Evolutionary conservation across 2,329 filamentous ascomycete species (phyloP), one percentile per base, ranked within the genome.

Genomic region (Trichoderma sp.): DNA sequence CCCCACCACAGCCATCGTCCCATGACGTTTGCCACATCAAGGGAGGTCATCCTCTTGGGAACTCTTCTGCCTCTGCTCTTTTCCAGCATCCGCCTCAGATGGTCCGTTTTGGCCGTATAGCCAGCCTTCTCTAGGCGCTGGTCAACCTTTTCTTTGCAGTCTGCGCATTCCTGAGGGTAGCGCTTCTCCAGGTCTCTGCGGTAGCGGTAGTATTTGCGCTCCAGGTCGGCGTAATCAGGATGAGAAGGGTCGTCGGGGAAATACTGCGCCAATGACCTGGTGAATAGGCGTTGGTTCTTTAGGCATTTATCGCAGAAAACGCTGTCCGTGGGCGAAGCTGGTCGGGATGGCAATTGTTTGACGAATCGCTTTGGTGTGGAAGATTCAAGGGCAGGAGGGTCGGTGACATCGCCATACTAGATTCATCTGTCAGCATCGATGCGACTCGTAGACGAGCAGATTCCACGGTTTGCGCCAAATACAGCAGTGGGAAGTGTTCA

Each of bases 81-180:
- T 54, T 92, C 89, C 80, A 96, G 88, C 82, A 92, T 89, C 70
- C 90, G 86, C 60, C 90, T 85, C 35, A 96, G 78, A 70, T 93
- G 87, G 72, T 96, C 92, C n/a, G 92, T 90, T 78, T 92, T 92
- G 32, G 93, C 93, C 35, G 89, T 90, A 76, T 97, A 97, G 9
- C 87, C 90, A 0, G 92, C 89, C 71, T 88, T 83, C 25, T 87
- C 84, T 63, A 97, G 88, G 69, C 89, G 86, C 39, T 85, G 81
- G 70, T 90, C 87, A 25, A 94, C 94, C 69, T 83, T 87, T 6
- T 89, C 90, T 70, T 92, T 90, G 78, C 95, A 99, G 54, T 87
- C 83, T 70, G 86, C 86, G 80, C 95, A 99, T 68, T 97, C 90
- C 75, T 95, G 93, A 0, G 95, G 95, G 75, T 97, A 98, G 59